Evolutionary conservation across 2,329 filamentous ascomycete genomes (phyloP).

Genomic region (Monosporascus sp.): DNA sequence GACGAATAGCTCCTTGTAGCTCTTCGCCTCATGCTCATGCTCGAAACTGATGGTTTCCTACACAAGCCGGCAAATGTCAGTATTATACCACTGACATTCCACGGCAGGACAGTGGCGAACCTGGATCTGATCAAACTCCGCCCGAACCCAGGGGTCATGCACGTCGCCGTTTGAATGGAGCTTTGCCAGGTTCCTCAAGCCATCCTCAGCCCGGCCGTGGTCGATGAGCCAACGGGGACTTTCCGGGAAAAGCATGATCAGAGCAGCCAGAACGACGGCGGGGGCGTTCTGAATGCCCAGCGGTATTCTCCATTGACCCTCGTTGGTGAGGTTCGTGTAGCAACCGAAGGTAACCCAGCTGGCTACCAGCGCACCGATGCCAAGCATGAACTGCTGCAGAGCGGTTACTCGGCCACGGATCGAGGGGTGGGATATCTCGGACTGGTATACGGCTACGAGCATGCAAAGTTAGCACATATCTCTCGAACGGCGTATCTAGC

Average conservation of each 20-base stretch:
- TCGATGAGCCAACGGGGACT: conserved; percentile 71
- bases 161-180: conserved; percentile 66
- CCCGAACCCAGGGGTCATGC: conserved; percentile 63
- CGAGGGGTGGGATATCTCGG: conserved; percentile 70
- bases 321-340: conserved; percentile 24
- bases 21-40: conserved; percentile 64
- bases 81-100: neutral
- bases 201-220: conserved; percentile 59
- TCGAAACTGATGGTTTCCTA: conserved; percentile 52
- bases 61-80: neutral
- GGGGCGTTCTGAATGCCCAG: conserved; percentile 69
- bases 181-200: conserved; percentile 60
- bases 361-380: conserved; percentile 67
- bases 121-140: conserved; percentile 68
- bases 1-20: conserved; percentile 63
- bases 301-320: conserved; percentile 47
- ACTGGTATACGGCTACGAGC: conserved; percentile 60
- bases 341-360: conserved; percentile 67
- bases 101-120: conserved; percentile 28
- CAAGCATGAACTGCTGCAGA: conserved; percentile 79
- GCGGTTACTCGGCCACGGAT: conserved; percentile 72
- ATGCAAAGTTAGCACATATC: conserved; percentile 15
- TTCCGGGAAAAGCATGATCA: conserved; percentile 69
- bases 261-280: conserved; percentile 55
- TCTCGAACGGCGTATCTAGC: neutral